Conservation (phyloP, 768 basidiomycete genomes). For the Leucosporidium scottii region DNA sequence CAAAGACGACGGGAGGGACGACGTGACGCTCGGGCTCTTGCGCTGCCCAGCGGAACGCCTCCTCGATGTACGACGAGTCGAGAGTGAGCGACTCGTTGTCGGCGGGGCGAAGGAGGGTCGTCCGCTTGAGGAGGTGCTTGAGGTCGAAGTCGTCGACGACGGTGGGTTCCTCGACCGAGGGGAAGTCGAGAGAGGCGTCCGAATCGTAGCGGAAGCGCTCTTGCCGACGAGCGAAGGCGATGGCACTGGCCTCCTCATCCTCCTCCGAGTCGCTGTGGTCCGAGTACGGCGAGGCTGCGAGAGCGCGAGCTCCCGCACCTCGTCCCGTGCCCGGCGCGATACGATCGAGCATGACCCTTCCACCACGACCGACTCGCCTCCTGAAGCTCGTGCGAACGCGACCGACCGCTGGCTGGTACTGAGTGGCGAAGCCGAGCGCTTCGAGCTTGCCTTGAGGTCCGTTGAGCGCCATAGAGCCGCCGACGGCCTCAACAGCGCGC, state of each 20-base stretch:
- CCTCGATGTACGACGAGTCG: constrained; percentile 10
- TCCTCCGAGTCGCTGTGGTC: constrained; percentile 16
- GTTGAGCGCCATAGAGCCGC: constrained; percentile 54
- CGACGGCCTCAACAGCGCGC: constrained; percentile 50
- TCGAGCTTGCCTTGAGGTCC: constrained; percentile 19
- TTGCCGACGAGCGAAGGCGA: not conserved
- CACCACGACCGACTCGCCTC: constrained; percentile 72
- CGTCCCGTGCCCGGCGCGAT: not conserved
- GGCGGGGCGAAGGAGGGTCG: constrained; percentile 20
- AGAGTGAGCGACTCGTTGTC: constrained; percentile 20
- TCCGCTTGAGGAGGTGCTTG: constrained; percentile 19
- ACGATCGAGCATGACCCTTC: constrained; percentile 68
- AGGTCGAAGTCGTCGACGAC: constrained; percentile 33
- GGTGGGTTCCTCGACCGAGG: constrained; percentile 27
- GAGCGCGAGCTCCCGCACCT: not conserved
- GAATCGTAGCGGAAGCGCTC: constrained; percentile 34
- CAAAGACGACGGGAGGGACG: constrained; percentile 4
- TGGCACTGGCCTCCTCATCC: constrained; percentile 20
- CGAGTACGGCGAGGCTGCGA: not conserved
- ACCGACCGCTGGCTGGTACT: constrained; percentile 41
- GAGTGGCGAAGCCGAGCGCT: constrained; percentile 35
- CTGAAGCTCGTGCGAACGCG: constrained; percentile 50
- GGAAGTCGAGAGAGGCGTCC: constrained; percentile 28
- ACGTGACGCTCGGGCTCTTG: constrained; percentile 15
- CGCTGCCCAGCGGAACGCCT: constrained; percentile 25